Conservation (phyloP, 306 rosid genomes). For the Hippophae tibetana region DNA sequence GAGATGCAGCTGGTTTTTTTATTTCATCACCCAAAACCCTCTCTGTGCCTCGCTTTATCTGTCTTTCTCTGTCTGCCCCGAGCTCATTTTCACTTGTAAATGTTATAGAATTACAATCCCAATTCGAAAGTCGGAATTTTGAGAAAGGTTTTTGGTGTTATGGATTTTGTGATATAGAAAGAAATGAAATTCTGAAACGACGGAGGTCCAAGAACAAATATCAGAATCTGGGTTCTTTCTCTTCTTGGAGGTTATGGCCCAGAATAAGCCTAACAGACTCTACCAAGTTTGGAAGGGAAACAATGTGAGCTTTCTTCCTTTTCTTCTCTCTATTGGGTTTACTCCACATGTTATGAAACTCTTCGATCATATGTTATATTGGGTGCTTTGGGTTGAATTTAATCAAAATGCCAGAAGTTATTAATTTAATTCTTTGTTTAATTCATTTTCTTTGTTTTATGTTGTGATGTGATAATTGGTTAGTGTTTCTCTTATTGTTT, state of each 20-base stretch:
- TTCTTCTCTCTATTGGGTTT: conserved; percentile 4
- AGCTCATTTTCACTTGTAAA: conserved; percentile 4
- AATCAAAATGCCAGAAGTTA: not conserved
- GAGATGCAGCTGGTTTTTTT: conserved; percentile 28
- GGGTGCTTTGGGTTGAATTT: not conserved
- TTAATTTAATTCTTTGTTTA: no score
- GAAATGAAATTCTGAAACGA: conserved; percentile 19
- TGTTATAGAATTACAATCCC: not conserved
- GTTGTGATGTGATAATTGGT: no score
- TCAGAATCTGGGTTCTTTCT: conserved; percentile 27
- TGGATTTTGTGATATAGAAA: conserved; percentile 24
- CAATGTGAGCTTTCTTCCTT: conserved; percentile 49
- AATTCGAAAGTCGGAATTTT: not conserved
- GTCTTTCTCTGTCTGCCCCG: conserved; percentile 3
- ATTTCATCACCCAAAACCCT: conserved; percentile 5
- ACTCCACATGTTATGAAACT: conserved; percentile 6
- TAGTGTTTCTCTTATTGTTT: not conserved
- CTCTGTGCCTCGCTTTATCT: conserved; percentile 9
- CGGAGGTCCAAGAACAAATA: conserved; percentile 10
- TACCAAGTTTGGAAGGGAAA: conserved; percentile 90
- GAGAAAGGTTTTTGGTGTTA: not conserved
- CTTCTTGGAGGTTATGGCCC: conserved; percentile 24
- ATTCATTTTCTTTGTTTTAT: no score
- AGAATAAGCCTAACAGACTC: conserved; percentile 41
- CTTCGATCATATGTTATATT: conserved; percentile 1